Base-by-base conservation (phyloP, 2,329 filamentous ascomycete genomes). In the Chrysoporthe cubensis region DNA sequence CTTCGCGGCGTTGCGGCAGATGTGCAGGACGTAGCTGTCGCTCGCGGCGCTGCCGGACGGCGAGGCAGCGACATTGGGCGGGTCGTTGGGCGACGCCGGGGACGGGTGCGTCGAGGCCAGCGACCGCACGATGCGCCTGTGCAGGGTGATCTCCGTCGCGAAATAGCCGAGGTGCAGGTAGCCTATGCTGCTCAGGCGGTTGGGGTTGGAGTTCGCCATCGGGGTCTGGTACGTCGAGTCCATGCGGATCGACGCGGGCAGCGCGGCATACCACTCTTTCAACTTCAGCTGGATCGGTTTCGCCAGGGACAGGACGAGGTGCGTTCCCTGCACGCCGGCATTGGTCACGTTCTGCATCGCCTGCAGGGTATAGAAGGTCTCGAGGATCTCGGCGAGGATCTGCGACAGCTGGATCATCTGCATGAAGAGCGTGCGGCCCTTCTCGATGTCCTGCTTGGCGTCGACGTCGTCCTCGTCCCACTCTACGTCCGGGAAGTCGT, bases 101-200 rank as follows among this genome's bases (percentile, higher is more conserved):
- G 18, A 71, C 4, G 81, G 75, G 56, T 76, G 73, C 18, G 80
- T 78, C 0, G 82, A 78, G 52, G 84, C 84, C 54, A 97, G 84
- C 1, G 93, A 94, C 63, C 94, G 90, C 68, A 97, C 92, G 74
- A 97, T 97, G 73, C 92, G 91, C 11, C 94, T 89, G 77, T 97
- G 94, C 32, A 97, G 90, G 0, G 92, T 96, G 75, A 97, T 97
- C 80, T 97, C 94, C 3, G 93, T 93, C 1, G 94, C 94, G 75
- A 97, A 97, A 80, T 97, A 97, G 64, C 91, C 93, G 62, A 97
- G 86, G 78, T 97, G 94, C 13, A 97, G 86, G 75, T 94, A 95
- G 18, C 91, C 91, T 64, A 88, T 87, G 74, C 86, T 88, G 26
- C 85, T 87, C 14, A 89, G 79, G 26, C 84, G 82, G 68, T 75